Conservation (phyloP, 2,329 filamentous ascomycete genomes). For the Periglandula ipomoeae region DNA sequence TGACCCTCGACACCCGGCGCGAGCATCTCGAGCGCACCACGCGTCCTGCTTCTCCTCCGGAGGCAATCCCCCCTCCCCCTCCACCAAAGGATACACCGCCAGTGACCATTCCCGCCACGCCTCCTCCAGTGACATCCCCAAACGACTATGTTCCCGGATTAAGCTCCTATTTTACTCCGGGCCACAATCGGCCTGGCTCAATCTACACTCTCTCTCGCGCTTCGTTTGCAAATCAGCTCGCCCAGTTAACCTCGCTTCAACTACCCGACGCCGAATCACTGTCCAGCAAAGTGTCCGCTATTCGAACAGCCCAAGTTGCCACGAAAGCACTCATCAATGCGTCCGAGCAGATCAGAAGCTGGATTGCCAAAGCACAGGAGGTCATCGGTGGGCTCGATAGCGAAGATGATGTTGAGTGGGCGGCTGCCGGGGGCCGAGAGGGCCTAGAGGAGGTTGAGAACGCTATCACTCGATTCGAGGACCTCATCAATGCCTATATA, state of each 20-base stretch:
- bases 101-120: constrained; percentile 11
- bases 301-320: constrained; percentile 77
- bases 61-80: constrained; percentile 26
- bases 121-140: constrained; percentile 20
- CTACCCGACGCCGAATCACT: constrained; percentile 79
- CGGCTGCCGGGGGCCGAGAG: constrained; percentile 75
- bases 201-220: constrained; percentile 89
- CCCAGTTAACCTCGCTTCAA: constrained; percentile 82
- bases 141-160: constrained; percentile 41
- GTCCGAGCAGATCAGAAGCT: constrained; percentile 84
- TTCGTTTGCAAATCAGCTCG: constrained; percentile 88
- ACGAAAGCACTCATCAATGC: constrained; percentile 75
- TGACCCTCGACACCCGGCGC: constrained; percentile 45
- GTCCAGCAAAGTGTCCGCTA: constrained; percentile 72
- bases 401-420: constrained; percentile 97
- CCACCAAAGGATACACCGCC: constrained; percentile 34
- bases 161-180: constrained; percentile 57
- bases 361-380: constrained; percentile 87
- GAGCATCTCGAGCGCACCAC: constrained; percentile 47
- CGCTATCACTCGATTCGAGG: constrained; percentile 76
- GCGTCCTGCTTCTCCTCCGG: constrained; percentile 29
- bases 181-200: constrained; percentile 64
- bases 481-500: constrained; percentile 85
- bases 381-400: constrained; percentile 84
- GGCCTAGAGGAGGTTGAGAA: constrained; percentile 64